phyloP scores from a whole-genome alignment of 495 filamentous ascomycete species.

The Choiromyces venosus region DNA sequence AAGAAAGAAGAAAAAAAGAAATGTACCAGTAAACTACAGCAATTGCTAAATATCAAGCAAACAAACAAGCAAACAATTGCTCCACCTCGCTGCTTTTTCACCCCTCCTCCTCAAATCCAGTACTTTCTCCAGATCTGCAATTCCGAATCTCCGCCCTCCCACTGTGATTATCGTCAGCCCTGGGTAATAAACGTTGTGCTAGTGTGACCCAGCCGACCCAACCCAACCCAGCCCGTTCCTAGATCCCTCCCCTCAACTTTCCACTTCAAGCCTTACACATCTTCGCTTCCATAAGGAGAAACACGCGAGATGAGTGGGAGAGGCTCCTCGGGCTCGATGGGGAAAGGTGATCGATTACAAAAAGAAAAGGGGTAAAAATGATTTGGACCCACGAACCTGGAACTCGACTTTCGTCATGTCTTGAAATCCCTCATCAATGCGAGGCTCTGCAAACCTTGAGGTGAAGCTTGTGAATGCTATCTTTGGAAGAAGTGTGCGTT shows the following conservation, averaged over 20 bases:
- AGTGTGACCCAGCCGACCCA: not conserved
- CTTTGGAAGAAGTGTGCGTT: slow-evolving; percentile 63
- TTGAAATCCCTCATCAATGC: slow-evolving; percentile 72
- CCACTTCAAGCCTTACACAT: not conserved
- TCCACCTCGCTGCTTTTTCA: not conserved
- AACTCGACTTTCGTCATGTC: slow-evolving; percentile 61
- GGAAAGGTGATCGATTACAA: slow-evolving; percentile 2
- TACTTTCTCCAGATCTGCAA: slow-evolving; percentile 61
- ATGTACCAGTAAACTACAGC: not conserved
- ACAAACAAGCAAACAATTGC: slow-evolving; percentile 3
- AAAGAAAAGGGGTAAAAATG: slow-evolving; percentile 10
- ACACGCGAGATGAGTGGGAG: not conserved
- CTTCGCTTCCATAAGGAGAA: not conserved
- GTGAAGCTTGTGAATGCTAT: slow-evolving; percentile 73
- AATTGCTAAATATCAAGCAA: not conserved
- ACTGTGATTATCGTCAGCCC: slow-evolving; percentile 44
- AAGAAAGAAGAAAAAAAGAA: not conserved
- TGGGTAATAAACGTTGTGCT: slow-evolving; percentile 6
- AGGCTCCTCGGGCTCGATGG: slow-evolving; percentile 3
- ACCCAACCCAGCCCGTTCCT: not conserved
- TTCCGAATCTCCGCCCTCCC: slow-evolving; percentile 54
- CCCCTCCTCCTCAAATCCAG: slow-evolving; percentile 56
- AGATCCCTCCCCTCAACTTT: not conserved
- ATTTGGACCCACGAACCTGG: slow-evolving; percentile 44
- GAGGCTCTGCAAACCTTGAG: slow-evolving; percentile 64